phyloP scores from a whole-genome alignment of 768 basidiomycete species.

The Termitomyces sp. region DNA sequence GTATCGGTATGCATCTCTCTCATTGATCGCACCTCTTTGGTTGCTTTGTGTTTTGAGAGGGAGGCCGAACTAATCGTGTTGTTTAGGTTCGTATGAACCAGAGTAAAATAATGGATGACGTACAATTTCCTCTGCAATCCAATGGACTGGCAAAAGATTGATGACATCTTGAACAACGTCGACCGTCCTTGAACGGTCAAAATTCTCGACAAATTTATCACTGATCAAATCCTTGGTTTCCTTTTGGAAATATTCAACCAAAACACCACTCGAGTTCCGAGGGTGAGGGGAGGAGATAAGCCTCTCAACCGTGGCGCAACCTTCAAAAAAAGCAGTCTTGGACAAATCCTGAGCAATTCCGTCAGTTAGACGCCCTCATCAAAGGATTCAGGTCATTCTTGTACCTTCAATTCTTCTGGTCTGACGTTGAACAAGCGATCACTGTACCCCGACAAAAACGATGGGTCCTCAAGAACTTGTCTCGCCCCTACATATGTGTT shows the following conservation, averaged over 20 bases:
- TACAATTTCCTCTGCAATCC: constrained; percentile 58
- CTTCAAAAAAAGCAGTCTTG: neutral
- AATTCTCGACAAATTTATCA: constrained; percentile 28
- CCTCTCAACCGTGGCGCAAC: constrained; percentile 10
- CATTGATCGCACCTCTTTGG: constrained; percentile 28
- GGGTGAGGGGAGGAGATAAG: constrained; percentile 2
- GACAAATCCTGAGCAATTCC: neutral
- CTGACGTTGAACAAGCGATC: constrained; percentile 28
- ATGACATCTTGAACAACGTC: constrained; percentile 69
- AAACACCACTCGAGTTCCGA: neutral
- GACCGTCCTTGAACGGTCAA: constrained; percentile 28
- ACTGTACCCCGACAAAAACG: constrained; percentile 31
- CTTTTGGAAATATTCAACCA: constrained; percentile 28
- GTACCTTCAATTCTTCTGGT: constrained; percentile 19
- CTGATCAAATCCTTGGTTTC: constrained; percentile 30
- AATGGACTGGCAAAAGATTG: constrained; percentile 57
- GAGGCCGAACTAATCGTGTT: constrained; percentile 34
- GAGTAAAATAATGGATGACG: constrained; percentile 19
- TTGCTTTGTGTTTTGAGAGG: constrained; percentile 33
- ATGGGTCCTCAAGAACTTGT: constrained; percentile 26
- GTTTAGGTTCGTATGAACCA: neutral
- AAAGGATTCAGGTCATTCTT: neutral
- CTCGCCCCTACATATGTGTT: constrained; percentile 30
- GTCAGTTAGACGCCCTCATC: constrained; percentile 1
- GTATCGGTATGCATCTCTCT: constrained; percentile 33